These are phyloP conservation scores for Lactarius quietus DNA, from an alignment of 768 basidiomycete genomes.

Conservation along the genomic window DNA sequence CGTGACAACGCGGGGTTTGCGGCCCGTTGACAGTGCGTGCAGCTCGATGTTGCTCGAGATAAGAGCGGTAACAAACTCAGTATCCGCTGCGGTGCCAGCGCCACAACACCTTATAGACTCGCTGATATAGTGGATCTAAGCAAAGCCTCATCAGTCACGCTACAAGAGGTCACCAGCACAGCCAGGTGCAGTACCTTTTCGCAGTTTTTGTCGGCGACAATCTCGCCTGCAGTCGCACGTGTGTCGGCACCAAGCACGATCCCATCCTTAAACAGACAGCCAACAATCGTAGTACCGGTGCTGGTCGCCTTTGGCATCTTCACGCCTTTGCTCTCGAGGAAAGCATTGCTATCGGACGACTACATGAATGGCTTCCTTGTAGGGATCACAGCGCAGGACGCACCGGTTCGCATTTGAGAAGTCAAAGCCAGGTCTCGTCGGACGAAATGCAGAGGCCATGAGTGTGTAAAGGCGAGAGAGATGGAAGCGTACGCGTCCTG, in stretches of 20 bases:
- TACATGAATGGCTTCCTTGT: neutral
- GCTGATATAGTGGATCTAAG: conserved; percentile 93
- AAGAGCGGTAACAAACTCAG: conserved; percentile 89
- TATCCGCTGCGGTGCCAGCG: conserved; percentile 98
- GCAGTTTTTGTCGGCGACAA: conserved; percentile 99
- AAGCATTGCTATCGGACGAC: conserved; percentile 55
- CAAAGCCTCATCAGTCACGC: conserved; percentile 1
- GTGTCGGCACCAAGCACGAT: conserved; percentile 96
- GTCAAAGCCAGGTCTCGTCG: conserved; percentile 59
- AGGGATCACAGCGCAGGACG: conserved; percentile 43
- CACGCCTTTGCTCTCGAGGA: conserved; percentile 65
- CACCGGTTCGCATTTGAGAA: conserved; percentile 76
- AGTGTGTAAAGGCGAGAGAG: neutral
- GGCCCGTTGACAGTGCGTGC: conserved; percentile 83
- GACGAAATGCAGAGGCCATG: conserved; percentile 48
- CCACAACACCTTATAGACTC: conserved; percentile 97
- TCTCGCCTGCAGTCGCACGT: conserved; percentile 88
- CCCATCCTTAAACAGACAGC: conserved; percentile 88
- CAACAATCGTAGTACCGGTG: conserved; percentile 97
- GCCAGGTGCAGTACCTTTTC: conserved; percentile 69
- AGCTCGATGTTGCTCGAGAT: conserved; percentile 97
- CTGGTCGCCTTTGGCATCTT: conserved; percentile 81
- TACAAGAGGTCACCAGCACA: neutral
- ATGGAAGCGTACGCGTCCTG: conserved; percentile 21
- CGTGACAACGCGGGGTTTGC: conserved; percentile 91